Evolutionary conservation across 129 eudicot genomes (phyloP).

Genomic region (Gnaphalium uliginosum): DNA sequence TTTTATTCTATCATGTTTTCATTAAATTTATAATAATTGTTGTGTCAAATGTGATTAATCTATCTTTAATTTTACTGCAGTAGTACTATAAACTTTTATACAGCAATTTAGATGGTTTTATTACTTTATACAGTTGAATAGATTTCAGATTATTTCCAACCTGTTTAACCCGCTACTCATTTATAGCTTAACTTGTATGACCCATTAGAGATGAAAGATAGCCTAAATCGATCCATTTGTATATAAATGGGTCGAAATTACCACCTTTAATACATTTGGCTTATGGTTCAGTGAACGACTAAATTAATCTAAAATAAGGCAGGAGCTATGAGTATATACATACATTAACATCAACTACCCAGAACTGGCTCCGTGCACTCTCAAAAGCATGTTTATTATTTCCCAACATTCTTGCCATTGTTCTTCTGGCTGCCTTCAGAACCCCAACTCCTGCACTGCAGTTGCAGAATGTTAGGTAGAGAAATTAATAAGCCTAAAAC

Average conservation of each 20-base stretch:
- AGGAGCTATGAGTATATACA: conserved; percentile 20
- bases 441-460: conserved; percentile 96
- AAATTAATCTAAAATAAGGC: no score
- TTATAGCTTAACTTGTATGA: background rate
- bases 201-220: background rate
- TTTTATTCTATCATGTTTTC: no score
- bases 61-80: no score
- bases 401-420: conserved; percentile 96
- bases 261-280: background rate
- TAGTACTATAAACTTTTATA: no score
- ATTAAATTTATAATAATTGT: no score
- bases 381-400: conserved; percentile 76
- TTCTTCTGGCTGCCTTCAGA: conserved; percentile 92
- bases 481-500: conserved; percentile 2
- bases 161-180: no score
- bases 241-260: background rate
- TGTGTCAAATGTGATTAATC: no score
- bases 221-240: conserved; percentile 2
- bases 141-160: no score
- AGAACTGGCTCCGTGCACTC: conserved; percentile 86
- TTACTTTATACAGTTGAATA: no score
- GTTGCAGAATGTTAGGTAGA: background rate
- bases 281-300: no score
- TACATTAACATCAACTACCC: conserved; percentile 95
- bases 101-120: no score